A percentile compares a stretch with the other conserved stretches of the same genome.
These are phyloP conservation scores for Neurospora sp. DNA, from an alignment of 495 filamentous ascomycete genomes.

Conservation along the genomic window DNA sequence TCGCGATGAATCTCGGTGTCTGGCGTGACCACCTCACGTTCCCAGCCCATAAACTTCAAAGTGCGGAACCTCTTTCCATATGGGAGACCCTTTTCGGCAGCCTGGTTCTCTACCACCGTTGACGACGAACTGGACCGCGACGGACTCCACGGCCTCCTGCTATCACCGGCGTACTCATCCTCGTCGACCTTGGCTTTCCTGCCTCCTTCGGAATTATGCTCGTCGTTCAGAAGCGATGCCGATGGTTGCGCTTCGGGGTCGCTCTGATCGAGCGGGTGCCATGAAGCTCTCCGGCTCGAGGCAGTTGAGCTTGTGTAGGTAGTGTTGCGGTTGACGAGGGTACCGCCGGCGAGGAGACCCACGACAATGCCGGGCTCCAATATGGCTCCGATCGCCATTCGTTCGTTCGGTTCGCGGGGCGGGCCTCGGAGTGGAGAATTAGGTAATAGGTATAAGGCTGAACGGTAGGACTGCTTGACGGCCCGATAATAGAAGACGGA, in stretches of 20 bases:
- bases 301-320: background rate
- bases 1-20: conserved; percentile 20
- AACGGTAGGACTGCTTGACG: background rate
- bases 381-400: conserved; percentile 27
- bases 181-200: conserved; percentile 7
- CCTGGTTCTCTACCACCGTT: background rate
- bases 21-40: conserved; percentile 16
- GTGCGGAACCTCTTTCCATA: conserved; percentile 11
- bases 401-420: background rate
- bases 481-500: background rate
- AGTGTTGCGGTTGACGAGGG: conserved; percentile 25
- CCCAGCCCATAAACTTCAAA: conserved; percentile 15
- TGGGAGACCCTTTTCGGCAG: conserved; percentile 11
- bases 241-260: conserved; percentile 9
- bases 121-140: background rate
- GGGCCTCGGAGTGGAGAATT: background rate
- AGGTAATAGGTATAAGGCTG: background rate
- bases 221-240: background rate
- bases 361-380: conserved; percentile 25
- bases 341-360: conserved; percentile 20
- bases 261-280: conserved; percentile 6
- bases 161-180: background rate
- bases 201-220: conserved; percentile 8
- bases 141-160: background rate
- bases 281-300: background rate